These are phyloP conservation scores for Aureobasidium mangrovei DNA, from an alignment of 2,329 filamentous ascomycete species.

Conservation along the genomic window DNA sequence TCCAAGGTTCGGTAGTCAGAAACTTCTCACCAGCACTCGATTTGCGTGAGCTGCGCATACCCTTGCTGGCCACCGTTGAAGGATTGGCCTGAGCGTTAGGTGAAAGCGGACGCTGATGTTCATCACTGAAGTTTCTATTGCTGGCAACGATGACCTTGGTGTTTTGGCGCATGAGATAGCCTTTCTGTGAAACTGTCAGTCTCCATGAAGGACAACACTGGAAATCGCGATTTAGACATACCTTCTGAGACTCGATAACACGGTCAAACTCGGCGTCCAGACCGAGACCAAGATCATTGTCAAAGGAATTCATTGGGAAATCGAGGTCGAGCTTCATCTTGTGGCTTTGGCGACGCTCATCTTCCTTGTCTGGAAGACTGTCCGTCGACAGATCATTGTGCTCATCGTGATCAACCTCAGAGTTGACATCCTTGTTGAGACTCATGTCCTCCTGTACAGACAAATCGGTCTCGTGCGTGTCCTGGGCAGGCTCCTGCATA, in stretches of 20 bases:
- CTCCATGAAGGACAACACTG: not conserved
- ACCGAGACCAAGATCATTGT: conserved; percentile 66
- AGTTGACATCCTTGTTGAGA: conserved; percentile 17
- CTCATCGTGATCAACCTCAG: not conserved
- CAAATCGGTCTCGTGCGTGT: not conserved
- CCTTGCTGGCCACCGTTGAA: conserved; percentile 36
- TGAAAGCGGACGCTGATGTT: conserved; percentile 38
- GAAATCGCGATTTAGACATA: conserved; percentile 41
- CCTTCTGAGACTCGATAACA: conserved; percentile 95
- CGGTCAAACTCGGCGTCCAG: conserved; percentile 89
- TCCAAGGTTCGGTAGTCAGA: conserved; percentile 97
- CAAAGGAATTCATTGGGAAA: conserved; percentile 63
- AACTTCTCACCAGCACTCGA: conserved; percentile 65
- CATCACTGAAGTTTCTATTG: conserved; percentile 48
- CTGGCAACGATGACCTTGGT: conserved; percentile 95
- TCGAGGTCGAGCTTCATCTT: conserved; percentile 45
- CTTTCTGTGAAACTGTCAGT: conserved; percentile 60
- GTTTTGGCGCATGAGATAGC: conserved; percentile 97
- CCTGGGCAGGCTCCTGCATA: not conserved
- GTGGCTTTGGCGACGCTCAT: conserved; percentile 16
- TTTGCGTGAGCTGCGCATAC: conserved; percentile 61
- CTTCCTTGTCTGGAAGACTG: not conserved
- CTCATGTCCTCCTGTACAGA: conserved; percentile 18
- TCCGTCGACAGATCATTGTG: not conserved
- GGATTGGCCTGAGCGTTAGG: conserved; percentile 10